A percentile compares a stretch with the other conserved stretches of the same genome.
These are phyloP conservation scores for Gossypium arboreum DNA, from an alignment of 345 rosid species.

Conservation along the genomic window DNA sequence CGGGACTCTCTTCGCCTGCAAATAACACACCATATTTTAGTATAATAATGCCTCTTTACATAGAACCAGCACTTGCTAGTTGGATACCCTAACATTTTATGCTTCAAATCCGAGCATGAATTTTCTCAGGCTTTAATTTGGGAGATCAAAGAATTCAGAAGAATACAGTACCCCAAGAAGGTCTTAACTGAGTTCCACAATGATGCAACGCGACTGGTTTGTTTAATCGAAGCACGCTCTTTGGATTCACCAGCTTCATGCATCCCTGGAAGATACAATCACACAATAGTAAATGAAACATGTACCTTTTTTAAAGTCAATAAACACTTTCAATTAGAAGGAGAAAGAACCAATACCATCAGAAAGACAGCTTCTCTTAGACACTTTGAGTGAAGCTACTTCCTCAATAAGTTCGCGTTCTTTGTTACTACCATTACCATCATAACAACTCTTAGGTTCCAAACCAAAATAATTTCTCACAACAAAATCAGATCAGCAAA, in stretches of 20 bases:
- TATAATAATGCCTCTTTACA: not conserved
- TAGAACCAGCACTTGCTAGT: not conserved
- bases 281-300: not conserved
- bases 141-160: not conserved
- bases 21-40: not conserved
- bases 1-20: conserved; percentile 48
- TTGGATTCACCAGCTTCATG: conserved; percentile 15
- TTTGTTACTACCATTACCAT: conserved; percentile 41
- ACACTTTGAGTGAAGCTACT: conserved; percentile 49
- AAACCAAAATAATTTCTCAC: not conserved
- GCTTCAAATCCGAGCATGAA: not conserved
- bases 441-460: conserved; percentile 17
- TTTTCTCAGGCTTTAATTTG: not conserved
- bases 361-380: conserved; percentile 32
- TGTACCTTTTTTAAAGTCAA: not conserved
- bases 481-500: not conserved
- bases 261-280: conserved; percentile 20
- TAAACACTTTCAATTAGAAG: not conserved
- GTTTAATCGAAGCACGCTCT: conserved; percentile 21
- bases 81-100: not conserved
- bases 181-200: conserved; percentile 40
- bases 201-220: conserved; percentile 21
- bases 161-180: conserved; percentile 37
- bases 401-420: conserved; percentile 67
- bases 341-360: conserved; percentile 29